Evolutionary conservation across 1,284 basidiomycete genomes (phyloP).

Genomic region (Ustilago tritici): DNA sequence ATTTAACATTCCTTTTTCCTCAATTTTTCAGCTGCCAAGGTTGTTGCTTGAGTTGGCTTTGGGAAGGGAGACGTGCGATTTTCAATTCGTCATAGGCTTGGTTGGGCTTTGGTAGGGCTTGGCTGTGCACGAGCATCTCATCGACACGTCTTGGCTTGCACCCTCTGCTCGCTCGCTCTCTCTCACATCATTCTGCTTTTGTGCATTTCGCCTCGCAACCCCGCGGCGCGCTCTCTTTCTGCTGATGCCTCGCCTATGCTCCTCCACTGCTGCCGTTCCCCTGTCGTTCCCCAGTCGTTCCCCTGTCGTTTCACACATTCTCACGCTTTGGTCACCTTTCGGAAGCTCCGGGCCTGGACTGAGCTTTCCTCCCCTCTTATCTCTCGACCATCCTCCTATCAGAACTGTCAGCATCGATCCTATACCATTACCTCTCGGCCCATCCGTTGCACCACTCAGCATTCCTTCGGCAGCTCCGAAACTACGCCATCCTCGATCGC

Average conservation of each 20-base stretch:
- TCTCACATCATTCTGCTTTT: slow-evolving; percentile 17
- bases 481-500: neutral
- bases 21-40: too few relatives aligned
- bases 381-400: neutral
- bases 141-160: slow-evolving; percentile 1
- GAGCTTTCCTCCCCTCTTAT: neutral
- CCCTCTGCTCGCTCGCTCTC: slow-evolving; percentile 8
- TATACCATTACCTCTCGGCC: neutral
- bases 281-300: neutral
- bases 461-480: neutral
- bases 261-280: slow-evolving; percentile 4
- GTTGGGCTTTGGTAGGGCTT: too few relatives aligned
- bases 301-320: neutral
- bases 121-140: too few relatives aligned
- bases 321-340: neutral
- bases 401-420: neutral
- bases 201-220: slow-evolving; percentile 6
- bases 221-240: neutral
- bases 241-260: slow-evolving; percentile 5
- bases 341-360: neutral
- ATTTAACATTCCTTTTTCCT: too few relatives aligned
- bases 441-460: neutral
- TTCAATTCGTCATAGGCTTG: too few relatives aligned
- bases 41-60: too few relatives aligned
- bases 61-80: too few relatives aligned